Base-by-base conservation (phyloP, 331 rosid genomes). In the Malus hybrid region DNA sequence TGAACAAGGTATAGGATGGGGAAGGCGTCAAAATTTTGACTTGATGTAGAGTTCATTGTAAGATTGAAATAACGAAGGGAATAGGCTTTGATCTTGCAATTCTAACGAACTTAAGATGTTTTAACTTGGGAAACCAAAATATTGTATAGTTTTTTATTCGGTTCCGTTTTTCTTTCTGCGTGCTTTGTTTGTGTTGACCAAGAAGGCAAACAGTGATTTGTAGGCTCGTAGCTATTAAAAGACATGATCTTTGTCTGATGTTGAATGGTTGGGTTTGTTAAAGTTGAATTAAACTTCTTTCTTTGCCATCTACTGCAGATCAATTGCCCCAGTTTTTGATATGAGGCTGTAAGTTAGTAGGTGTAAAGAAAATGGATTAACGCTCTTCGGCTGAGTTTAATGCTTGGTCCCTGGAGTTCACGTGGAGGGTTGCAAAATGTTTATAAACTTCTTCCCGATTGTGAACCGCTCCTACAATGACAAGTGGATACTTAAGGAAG, bases 341-440 rank as follows among this genome's bases (percentile, higher is more conserved):
- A 65, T 33, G 78, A 36, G 82, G 79, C 71, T 66, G 15, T 50
- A 63, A 54, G 65, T 78, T 79, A 83, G 80, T 48, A 44, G 22
- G 24, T 54, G 42, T 64, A 73, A 76, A 80, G 67, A 73, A 70
- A 77, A 72, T 81, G 89, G 84, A 80, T 70, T 81, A 73, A 39
- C 46, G 46, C 46, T 39, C 12, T 9, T 39, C 12, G 12, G 18
- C 73, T 28, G 42, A 74, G 71, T 75, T 67, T 73, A 70, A 77
- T 83, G 81, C 79, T 86, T 75, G 73, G 70, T 63, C 71, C 71
- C 85, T 67, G 88, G 85, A 80, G 61, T 79, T 83, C 80, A 36
- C 59, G 75, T 46, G 77, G 86, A 76, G 79, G 79, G 76, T 84
- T 73, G 79, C 86, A 79, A 84, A 83, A 88, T 86, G 86, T 75